These are phyloP conservation scores for Chaetomium cochliodes DNA, from an alignment of 495 filamentous ascomycete genomes.

Conservation along the genomic window DNA sequence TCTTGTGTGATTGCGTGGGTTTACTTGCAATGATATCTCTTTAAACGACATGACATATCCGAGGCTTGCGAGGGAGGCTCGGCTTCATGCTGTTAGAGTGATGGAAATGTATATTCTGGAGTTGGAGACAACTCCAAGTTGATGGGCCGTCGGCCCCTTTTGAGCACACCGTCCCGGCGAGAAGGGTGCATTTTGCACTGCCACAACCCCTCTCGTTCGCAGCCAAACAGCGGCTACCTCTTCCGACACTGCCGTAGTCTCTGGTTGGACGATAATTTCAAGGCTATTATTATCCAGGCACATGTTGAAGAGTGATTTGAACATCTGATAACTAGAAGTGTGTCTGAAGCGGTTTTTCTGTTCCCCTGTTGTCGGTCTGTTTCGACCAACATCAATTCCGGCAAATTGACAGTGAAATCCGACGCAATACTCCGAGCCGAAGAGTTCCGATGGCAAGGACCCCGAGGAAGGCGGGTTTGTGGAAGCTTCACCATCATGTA, in stretches of 20 bases:
- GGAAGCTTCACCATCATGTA: neutral
- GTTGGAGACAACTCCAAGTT: neutral
- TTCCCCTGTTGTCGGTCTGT: neutral
- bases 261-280: neutral
- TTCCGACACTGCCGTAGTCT: neutral
- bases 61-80: neutral
- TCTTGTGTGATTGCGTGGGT: too few relatives aligned
- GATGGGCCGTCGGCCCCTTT: slow-evolving; percentile 1
- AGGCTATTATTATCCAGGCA: neutral
- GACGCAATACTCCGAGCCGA: too few relatives aligned
- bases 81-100: neutral
- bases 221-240: neutral
- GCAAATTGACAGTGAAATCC: neutral
- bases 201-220: slow-evolving; percentile 6
- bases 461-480: neutral
- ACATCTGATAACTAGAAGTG: neutral
- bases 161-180: neutral
- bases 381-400: neutral
- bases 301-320: neutral
- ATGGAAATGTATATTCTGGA: neutral
- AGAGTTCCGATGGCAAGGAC: too few relatives aligned
- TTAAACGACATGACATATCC: too few relatives aligned
- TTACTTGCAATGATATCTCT: too few relatives aligned
- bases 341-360: neutral
- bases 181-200: slow-evolving; percentile 11